Percentiles rank a stretch among this genome's conserved stretches.
phyloP scores from a whole-genome alignment of 495 filamentous ascomycete genomes.

The Aspergillus baeticus region DNA sequence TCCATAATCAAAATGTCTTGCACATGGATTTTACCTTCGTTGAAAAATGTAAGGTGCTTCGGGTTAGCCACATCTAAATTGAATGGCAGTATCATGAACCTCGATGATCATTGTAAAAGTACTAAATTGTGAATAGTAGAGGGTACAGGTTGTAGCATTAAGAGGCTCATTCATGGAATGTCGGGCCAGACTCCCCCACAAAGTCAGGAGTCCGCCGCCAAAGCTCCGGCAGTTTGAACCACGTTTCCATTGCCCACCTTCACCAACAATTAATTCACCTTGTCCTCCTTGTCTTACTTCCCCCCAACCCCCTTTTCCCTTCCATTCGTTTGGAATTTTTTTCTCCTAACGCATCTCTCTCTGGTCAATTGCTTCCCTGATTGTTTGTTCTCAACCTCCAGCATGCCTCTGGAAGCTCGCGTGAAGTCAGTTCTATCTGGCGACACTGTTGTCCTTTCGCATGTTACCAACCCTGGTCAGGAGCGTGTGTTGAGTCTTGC shows the following conservation, averaged over 20 bases:
- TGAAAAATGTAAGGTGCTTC: slow-evolving; percentile 3
- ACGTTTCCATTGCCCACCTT: slow-evolving; percentile 16
- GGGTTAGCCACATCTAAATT: slow-evolving; percentile 11
- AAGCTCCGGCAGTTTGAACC: slow-evolving; percentile 20
- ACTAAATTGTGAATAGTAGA: background rate
- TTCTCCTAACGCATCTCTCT: slow-evolving; percentile 7
- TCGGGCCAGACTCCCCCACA: slow-evolving; percentile 17
- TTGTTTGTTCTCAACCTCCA: slow-evolving; percentile 19
- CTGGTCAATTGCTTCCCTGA: slow-evolving; percentile 14
- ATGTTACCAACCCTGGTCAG: slow-evolving; percentile 67
- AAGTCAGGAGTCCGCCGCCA: slow-evolving; percentile 21
- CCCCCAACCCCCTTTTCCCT: slow-evolving; percentile 15
- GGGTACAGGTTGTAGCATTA: background rate
- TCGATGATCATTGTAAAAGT: background rate
- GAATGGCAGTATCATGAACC: background rate
- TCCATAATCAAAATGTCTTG: slow-evolving; percentile 7
- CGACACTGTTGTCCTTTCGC: slow-evolving; percentile 81
- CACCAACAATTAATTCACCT: background rate
- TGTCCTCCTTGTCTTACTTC: slow-evolving; percentile 12
- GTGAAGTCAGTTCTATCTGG: slow-evolving; percentile 94
- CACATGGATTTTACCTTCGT: slow-evolving; percentile 7
- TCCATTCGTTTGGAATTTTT: slow-evolving; percentile 4
- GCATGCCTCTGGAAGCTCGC: slow-evolving; percentile 62
- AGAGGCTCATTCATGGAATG: background rate
- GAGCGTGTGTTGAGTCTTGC: slow-evolving; percentile 88